A percentile compares a stretch with the other conserved stretches of the same genome.
Evolutionary conservation across 352 stramenopile genomes (phyloP).

Genomic region (Phytophthora fragariaefolia): DNA sequence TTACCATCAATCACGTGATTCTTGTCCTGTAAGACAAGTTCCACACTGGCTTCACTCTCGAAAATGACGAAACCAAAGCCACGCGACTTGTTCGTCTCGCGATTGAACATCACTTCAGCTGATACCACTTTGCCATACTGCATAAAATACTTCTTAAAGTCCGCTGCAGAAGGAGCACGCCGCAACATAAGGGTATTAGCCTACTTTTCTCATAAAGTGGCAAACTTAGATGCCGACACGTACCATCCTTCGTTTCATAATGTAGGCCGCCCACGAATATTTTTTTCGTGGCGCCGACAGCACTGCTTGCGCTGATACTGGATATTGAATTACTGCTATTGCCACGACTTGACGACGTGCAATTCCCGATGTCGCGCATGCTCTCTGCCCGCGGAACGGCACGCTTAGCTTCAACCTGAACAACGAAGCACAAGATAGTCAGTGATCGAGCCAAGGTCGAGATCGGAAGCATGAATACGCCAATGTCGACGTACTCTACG

Average conservation of each 20-base stretch:
- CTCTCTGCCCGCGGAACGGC: constrained; percentile 90
- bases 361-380: constrained; percentile 63
- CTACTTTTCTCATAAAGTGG: not conserved
- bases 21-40: constrained; percentile 86
- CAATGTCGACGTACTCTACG: constrained; percentile 67
- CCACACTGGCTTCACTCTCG: constrained; percentile 87
- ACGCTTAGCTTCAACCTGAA: constrained; percentile 92
- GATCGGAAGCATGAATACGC: not conserved
- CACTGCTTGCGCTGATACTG: constrained; percentile 59
- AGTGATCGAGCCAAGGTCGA: constrained; percentile 4
- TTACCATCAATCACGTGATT: constrained; percentile 94
- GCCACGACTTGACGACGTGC: constrained; percentile 54
- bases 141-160: constrained; percentile 94
- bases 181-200: constrained; percentile 1
- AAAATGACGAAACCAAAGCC: constrained; percentile 96
- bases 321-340: constrained; percentile 61
- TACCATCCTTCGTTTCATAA: constrained; percentile 94
- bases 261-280: constrained; percentile 94
- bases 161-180: constrained; percentile 46
- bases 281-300: constrained; percentile 87
- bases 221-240: constrained; percentile 17
- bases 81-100: constrained; percentile 94
- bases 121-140: constrained; percentile 94
- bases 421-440: constrained; percentile 26
- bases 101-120: constrained; percentile 95